These are phyloP conservation scores for Camelina neglecta DNA, from an alignment of 345 rosid genomes.

Conservation along the genomic window DNA sequence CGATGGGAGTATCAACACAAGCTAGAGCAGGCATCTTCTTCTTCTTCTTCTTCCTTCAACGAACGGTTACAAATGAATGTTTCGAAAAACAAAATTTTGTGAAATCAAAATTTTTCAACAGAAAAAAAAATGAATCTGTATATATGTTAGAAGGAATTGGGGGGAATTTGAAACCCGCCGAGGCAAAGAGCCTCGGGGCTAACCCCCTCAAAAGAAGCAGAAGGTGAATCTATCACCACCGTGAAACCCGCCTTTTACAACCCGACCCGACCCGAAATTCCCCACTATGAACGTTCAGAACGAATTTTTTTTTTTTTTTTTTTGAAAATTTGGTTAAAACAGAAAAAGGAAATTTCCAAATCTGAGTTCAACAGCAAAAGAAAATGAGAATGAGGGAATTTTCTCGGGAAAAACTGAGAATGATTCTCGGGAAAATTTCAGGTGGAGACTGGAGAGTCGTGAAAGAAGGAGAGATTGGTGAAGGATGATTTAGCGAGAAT, in stretches of 20 bases:
- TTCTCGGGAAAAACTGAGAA: constrained; percentile 21
- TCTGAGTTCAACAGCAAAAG: constrained; percentile 21
- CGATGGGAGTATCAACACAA: constrained; percentile 74
- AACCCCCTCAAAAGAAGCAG: constrained; percentile 99
- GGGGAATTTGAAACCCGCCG: constrained; percentile 97
- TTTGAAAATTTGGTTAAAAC: not conserved
- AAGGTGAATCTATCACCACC: constrained; percentile 55
- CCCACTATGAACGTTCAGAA: constrained; percentile 56
- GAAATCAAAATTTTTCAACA: constrained; percentile 5
- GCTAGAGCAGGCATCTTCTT: constrained; percentile 91
- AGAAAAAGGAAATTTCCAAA: not conserved
- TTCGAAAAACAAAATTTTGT: not conserved
- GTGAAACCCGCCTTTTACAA: constrained; percentile 50
- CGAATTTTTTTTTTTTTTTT: not conserved
- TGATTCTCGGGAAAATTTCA: constrained; percentile 35
- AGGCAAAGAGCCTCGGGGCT: constrained; percentile 98
- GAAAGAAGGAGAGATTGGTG: not conserved
- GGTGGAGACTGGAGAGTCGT: not conserved
- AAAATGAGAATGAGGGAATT: not conserved
- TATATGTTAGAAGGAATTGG: constrained; percentile 49
- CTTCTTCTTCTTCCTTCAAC: constrained; percentile 46
- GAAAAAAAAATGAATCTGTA: constrained; percentile 10
- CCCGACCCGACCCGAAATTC: constrained; percentile 50
- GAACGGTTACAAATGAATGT: constrained; percentile 30
- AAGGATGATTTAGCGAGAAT: constrained; percentile 56